Conservation (phyloP, 2,329 filamentous ascomycete genomes). For the Fusarium brevicatenulatum region DNA sequence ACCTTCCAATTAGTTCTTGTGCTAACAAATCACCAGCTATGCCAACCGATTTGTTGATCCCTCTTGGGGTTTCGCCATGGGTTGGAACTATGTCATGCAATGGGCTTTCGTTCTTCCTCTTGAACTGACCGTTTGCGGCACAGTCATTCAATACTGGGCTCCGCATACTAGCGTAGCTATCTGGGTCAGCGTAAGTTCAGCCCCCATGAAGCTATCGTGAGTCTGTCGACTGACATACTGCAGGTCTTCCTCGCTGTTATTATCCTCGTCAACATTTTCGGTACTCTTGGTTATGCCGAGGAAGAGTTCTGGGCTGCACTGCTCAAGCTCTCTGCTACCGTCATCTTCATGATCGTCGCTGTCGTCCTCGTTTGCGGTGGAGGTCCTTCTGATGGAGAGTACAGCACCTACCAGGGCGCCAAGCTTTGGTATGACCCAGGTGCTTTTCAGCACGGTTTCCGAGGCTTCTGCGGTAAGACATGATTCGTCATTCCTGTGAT, state of each 20-base stretch:
- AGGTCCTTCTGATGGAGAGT: conserved; percentile 61
- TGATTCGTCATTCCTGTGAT: rapidly evolving
- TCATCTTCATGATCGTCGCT: conserved; percentile 72
- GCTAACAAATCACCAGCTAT: conserved; percentile 48
- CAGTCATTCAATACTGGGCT: conserved; percentile 61
- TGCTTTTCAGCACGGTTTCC: conserved; percentile 77
- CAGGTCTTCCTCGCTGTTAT: conserved; percentile 62
- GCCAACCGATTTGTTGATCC: conserved; percentile 67
- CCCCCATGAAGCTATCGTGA: rapidly evolving
- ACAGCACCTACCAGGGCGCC: conserved; percentile 60
- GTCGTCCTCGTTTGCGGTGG: conserved; percentile 69
- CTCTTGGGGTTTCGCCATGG: conserved; percentile 57
- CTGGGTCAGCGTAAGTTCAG: conserved; percentile 58
- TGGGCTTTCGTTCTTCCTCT: conserved; percentile 59
- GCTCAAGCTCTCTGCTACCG: conserved; percentile 66
- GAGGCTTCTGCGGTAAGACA: conserved; percentile 72
- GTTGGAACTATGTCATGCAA: conserved; percentile 60
- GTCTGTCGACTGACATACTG: not conserved
- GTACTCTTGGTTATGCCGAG: conserved; percentile 64
- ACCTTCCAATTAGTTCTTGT: too few relatives aligned
- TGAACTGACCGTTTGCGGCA: conserved; percentile 60
- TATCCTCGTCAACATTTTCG: conserved; percentile 65
- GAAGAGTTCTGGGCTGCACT: conserved; percentile 69
- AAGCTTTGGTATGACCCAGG: conserved; percentile 62
- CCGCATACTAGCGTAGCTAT: conserved; percentile 56